Base-by-base conservation (phyloP, 495 filamentous ascomycete genomes). In the Xylaria grammica region DNA sequence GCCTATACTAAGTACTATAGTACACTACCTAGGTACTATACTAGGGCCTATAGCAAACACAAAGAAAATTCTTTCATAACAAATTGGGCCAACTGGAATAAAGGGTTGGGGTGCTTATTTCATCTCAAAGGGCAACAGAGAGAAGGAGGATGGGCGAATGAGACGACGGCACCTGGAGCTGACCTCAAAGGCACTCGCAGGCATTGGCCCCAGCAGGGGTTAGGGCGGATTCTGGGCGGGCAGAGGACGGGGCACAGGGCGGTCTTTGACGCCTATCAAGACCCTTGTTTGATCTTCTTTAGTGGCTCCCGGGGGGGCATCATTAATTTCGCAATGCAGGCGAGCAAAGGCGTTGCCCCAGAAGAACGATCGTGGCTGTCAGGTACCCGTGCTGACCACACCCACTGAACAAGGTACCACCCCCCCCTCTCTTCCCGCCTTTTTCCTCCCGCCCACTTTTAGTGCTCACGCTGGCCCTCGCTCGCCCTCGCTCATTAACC, bases 251-350 rank as follows among this genome's bases (percentile, higher is more conserved):
- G 44, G 5, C 17, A 8, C 4, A 13, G 53, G 32, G 19, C 11
- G 51, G 51, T 26, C 32, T 29, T 17, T 24, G 10, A 30, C 52
- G 26, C 62, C 62, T 51, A 64, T 64, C 52, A 58, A 8, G 24
- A 5, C 19, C 52, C 32, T 58, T 58, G 42, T 58, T 22, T 32
- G 45, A 7, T 11, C 11, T 60, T 44, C 45, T 48, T 44, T 46
- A 30, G 59, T 52, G 27, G 36, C 50, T 38, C 56, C 56, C 56
- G 58, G n/a, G n/a, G n/a, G n/a, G n/a, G 46, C 27, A 57, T 34
- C 44, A 42, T 32, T 51, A 49, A 64, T 64, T 64, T 64, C 53
- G 42, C 53, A 34, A 63, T 56, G 61, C 61, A 57, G 27, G 40
- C 51, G 57, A 49, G 59, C 59, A 48, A 26, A 26, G 15, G 22